Evolutionary conservation across 1,139 yeast genomes (phyloP), one percentile per base, ranked within the genome.

Genomic region (Debaryomyces sp.): DNA sequence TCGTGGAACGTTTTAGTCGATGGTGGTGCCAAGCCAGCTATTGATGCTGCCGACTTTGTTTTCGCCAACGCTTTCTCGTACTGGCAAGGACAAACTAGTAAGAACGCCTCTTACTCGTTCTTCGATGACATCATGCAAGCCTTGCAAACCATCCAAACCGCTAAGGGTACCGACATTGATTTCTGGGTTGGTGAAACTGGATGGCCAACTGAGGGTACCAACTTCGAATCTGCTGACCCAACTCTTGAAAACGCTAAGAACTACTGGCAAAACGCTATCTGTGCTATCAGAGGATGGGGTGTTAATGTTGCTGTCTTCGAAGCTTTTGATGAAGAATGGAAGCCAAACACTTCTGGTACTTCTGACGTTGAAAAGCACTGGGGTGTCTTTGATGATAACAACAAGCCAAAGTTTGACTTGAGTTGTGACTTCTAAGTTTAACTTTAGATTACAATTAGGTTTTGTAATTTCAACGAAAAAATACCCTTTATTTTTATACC

Each of bases 111-210:
- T 22, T 88, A 82, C 79, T 89, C 97, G 5, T 91, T 91, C 86
- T 82, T 90, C 58, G 97, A 91, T 67, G 97, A 91, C 71, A 89
- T 91, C 70, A 89, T 89, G 96, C 97, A 91, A 78, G 96, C 97
- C 55, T 77, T 92, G 69, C 96, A 89, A 77, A 78, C 80, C 52
- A 82, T 92, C 64, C 96, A 91, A 78, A 75, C 90, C 58, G 72
- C 82, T 57, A 92, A 92, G 79, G 96, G 96, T 54, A 86, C 92
- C 52, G 91, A 89, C 70, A 80, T 91, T 60, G 79, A 82, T 52
- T 90, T 92, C 78, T 91, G 94, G 91, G 94, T 92, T 63, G 98
- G 98, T 67, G 98, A 94, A 79, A 94, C 98, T 57, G 99, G 98
- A 60, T 92, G 97, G 97, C 96, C 98, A 66, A 82, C 96, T 41